Conservation (phyloP, 2,329 filamentous ascomycete species). For the Calonectria hongkongensis region DNA sequence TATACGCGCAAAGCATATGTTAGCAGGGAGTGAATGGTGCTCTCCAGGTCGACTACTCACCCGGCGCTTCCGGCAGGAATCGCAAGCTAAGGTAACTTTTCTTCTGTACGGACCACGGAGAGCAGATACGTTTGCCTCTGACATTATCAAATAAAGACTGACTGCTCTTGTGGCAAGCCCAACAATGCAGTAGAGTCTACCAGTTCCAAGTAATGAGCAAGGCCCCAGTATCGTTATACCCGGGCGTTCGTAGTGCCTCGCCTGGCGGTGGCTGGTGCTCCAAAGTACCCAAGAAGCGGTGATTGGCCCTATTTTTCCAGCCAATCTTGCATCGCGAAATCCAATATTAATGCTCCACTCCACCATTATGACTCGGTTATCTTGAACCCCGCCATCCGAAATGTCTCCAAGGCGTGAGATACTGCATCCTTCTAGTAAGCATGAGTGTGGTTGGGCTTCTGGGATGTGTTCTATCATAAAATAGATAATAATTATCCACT, state of each 20-base stretch:
- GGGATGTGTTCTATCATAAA: too few relatives aligned
- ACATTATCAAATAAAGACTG: slow-evolving; percentile 25
- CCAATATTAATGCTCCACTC: not conserved
- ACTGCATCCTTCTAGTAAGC: too few relatives aligned
- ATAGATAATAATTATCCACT: too few relatives aligned
- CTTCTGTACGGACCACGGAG: slow-evolving; percentile 31
- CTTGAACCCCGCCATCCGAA: too few relatives aligned
- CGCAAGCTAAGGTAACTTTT: slow-evolving; percentile 41
- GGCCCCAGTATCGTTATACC: slow-evolving; percentile 30
- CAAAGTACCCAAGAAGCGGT: not conserved
- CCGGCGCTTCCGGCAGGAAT: slow-evolving; percentile 38
- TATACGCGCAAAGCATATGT: not conserved
- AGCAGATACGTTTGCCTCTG: slow-evolving; percentile 29
- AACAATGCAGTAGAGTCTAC: not conserved
- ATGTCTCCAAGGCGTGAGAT: too few relatives aligned
- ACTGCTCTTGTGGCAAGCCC: not conserved
- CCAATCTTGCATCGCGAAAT: not conserved
- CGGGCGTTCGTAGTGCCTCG: not conserved
- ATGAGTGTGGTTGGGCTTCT: too few relatives aligned
- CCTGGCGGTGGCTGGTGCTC: not conserved
- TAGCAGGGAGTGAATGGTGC: not conserved
- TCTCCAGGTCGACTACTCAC: slow-evolving; percentile 29
- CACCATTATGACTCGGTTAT: too few relatives aligned
- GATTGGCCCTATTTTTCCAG: slow-evolving; percentile 36
- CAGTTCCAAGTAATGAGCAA: not conserved